phyloP scores from a whole-genome alignment of 192 early-diverging fungal species.

The Helicostylum pulchrum region DNA sequence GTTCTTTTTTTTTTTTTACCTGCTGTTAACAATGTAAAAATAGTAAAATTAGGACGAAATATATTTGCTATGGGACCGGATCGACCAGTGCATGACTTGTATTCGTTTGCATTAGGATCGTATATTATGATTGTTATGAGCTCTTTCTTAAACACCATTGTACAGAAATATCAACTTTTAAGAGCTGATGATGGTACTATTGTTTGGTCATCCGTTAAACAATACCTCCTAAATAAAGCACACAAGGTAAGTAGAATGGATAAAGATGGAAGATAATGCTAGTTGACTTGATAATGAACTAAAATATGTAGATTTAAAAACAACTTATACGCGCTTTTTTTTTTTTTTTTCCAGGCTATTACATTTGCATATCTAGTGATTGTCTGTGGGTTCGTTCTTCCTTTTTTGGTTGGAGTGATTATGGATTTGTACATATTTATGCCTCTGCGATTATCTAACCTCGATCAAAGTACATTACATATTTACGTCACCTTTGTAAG shows the following conservation, averaged over 20 bases:
- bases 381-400: slow-evolving; percentile 58
- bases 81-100: slow-evolving; percentile 70
- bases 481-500: neutral
- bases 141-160: slow-evolving; percentile 34
- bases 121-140: slow-evolving; percentile 48
- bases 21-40: neutral
- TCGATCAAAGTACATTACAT: neutral
- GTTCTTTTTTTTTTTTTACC: neutral
- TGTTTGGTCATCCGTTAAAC: slow-evolving; percentile 3
- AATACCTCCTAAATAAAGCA: neutral
- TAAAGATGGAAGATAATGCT: neutral
- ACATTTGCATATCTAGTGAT: slow-evolving; percentile 51
- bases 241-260: neutral
- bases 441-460: slow-evolving; percentile 37
- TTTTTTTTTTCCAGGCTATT: slow-evolving; percentile 6
- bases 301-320: no score
- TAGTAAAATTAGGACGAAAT: slow-evolving; percentile 59
- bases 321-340: no score
- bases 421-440: slow-evolving; percentile 71
- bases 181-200: neutral
- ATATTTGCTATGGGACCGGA: slow-evolving; percentile 44
- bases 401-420: slow-evolving; percentile 62
- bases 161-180: slow-evolving; percentile 15
- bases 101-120: slow-evolving; percentile 69
- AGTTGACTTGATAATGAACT: no score